phyloP scores from a whole-genome alignment of 2,329 filamentous ascomycete species.

The Claviceps sp. region DNA sequence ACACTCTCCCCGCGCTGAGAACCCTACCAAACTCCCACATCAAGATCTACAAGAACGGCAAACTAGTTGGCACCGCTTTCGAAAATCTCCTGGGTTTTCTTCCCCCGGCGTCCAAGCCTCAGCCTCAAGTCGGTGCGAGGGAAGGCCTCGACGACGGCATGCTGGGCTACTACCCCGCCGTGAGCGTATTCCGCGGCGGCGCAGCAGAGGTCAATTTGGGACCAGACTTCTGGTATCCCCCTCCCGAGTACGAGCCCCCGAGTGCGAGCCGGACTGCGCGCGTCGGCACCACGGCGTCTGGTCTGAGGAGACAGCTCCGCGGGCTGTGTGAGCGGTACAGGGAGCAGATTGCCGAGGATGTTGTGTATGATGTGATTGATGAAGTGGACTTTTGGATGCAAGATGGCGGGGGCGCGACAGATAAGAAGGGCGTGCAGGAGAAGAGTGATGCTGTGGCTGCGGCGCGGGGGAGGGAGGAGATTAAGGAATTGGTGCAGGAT shows the following conservation, averaged over 20 bases:
- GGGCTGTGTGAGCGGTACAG: constrained; percentile 68
- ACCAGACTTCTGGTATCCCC: constrained; percentile 82
- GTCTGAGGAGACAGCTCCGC: constrained; percentile 26
- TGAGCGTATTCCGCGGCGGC: constrained; percentile 84
- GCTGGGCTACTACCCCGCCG: constrained; percentile 87
- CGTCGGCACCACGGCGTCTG: constrained; percentile 6
- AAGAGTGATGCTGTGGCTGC: constrained; percentile 30
- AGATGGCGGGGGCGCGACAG: constrained; percentile 42
- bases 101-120: constrained; percentile 71
- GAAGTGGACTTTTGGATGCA: constrained; percentile 84
- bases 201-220: constrained; percentile 91
- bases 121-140: constrained; percentile 58
- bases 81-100: constrained; percentile 81
- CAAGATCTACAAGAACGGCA: constrained; percentile 85
- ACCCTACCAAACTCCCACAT: constrained; percentile 79
- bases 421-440: constrained; percentile 29
- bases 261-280: constrained; percentile 34
- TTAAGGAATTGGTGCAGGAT: constrained; percentile 53
- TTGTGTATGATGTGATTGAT: constrained; percentile 85
- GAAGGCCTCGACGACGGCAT: constrained; percentile 88
- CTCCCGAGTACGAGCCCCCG: constrained; percentile 38
- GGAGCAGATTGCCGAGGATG: constrained; percentile 89
- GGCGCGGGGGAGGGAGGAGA: constrained; percentile 39
- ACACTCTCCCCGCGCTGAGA: constrained; percentile 59
- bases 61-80: constrained; percentile 74